Evolutionary conservation across 1,284 basidiomycete species (phyloP).

Genomic region (Cryptococcus depauperatus): DNA sequence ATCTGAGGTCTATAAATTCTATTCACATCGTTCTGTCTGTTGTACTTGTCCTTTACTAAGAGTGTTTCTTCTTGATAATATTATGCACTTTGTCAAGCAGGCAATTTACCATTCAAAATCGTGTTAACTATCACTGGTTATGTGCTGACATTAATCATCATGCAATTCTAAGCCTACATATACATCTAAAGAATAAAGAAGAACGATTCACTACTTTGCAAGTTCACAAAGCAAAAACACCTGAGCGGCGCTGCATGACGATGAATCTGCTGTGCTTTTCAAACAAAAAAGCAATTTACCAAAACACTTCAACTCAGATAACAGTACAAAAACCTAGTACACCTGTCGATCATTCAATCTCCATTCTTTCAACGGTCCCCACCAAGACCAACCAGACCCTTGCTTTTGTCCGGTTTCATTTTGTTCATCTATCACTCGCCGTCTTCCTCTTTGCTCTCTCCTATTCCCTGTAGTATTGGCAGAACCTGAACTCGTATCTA

Average conservation of each 20-base stretch:
- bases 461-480: neutral
- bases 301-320: neutral
- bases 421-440: conserved; percentile 5
- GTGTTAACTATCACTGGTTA: neutral
- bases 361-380: conserved; percentile 42
- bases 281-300: neutral
- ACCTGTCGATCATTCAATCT: conserved; percentile 20
- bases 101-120: neutral
- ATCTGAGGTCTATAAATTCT: neutral
- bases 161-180: neutral
- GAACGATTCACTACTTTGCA: too few species aligned
- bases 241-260: too few species aligned
- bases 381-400: conserved; percentile 37
- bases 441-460: neutral
- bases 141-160: neutral
- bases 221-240: too few species aligned
- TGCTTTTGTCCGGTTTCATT: conserved; percentile 6
- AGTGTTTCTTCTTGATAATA: too few species aligned
- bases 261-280: neutral
- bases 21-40: neutral
- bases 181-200: neutral
- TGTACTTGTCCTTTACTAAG: neutral
- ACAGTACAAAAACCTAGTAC: neutral
- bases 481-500: conserved; percentile 11
- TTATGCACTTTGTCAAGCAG: neutral